Conservation (phyloP, 176 grass and related monocot species). For the Saccharum spontaneum region DNA sequence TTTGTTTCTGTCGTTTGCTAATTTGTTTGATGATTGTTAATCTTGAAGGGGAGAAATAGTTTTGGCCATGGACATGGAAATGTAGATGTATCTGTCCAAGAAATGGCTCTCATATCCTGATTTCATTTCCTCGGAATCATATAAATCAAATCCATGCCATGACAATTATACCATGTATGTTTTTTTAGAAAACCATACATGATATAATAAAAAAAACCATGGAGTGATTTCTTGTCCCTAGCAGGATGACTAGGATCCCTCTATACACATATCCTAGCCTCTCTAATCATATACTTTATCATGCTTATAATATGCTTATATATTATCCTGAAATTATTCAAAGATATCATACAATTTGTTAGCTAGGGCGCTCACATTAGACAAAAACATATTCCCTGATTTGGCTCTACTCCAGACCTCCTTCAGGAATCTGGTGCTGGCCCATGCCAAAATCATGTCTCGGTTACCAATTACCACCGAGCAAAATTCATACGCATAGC, state of each 20-base stretch:
- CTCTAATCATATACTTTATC: neutral
- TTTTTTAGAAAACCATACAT: too few species aligned
- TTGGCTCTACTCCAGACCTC: neutral
- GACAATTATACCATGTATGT: too few species aligned
- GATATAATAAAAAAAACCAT: too few species aligned
- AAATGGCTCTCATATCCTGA: neutral
- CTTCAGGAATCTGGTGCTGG: neutral
- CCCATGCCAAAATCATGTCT: neutral
- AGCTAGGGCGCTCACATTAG: neutral
- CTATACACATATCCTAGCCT: neutral
- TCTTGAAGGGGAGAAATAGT: neutral
- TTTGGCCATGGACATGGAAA: neutral
- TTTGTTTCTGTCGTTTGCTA: neutral
- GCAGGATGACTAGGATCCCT: slow-evolving; percentile 38
- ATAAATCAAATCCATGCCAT: neutral
- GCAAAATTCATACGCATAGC: too few species aligned
- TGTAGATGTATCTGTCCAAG: neutral
- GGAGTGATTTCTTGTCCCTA: slow-evolving; percentile 28
- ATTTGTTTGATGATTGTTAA: neutral
- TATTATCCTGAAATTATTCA: slow-evolving; percentile 20
- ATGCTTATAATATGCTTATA: neutral
- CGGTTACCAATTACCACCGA: neutral
- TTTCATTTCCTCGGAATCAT: neutral
- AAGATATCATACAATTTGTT: slow-evolving; percentile 16
- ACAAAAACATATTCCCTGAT: slow-evolving; percentile 30